Conservation (phyloP, 2,329 filamentous ascomycete genomes). For the Grosmannia serpens region DNA sequence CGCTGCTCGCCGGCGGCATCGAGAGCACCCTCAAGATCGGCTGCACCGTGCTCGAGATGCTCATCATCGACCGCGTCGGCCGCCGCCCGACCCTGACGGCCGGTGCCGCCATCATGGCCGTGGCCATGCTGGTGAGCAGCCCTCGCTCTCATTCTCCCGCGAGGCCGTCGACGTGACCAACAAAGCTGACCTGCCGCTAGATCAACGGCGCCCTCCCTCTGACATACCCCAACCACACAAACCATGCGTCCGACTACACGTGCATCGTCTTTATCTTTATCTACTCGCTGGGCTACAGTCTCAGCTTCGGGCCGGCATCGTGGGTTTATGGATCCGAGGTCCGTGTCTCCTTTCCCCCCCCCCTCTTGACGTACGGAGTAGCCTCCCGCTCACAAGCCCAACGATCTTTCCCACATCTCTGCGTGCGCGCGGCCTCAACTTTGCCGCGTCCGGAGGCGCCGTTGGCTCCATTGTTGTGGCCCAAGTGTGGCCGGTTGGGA, state of each 20-base stretch:
- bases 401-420: slow-evolving; percentile 46
- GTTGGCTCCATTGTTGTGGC: slow-evolving; percentile 42
- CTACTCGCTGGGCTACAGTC: slow-evolving; percentile 45
- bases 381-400: background rate
- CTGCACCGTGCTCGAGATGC: slow-evolving; percentile 44
- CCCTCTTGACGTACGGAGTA: background rate
- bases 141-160: too few species aligned
- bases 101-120: slow-evolving; percentile 40
- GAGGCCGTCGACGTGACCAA: too few species aligned
- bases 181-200: slow-evolving; percentile 22
- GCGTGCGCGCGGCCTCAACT: slow-evolving; percentile 44
- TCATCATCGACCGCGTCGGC: slow-evolving; percentile 42
- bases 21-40: slow-evolving; percentile 47
- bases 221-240: slow-evolving; percentile 37
- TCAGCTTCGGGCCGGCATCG: slow-evolving; percentile 44
- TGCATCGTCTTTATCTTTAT: slow-evolving; percentile 47
- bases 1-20: slow-evolving; percentile 41
- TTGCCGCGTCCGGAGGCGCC: slow-evolving; percentile 42
- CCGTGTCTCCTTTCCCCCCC: slow-evolving; percentile 5
- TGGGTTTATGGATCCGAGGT: slow-evolving; percentile 52
- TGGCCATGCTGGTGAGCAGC: slow-evolving; percentile 34
- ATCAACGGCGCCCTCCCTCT: slow-evolving; percentile 42
- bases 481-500: slow-evolving; percentile 44
- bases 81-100: slow-evolving; percentile 34
- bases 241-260: slow-evolving; percentile 32